Base-by-base conservation (phyloP, 2,329 filamentous ascomycete species). In the Stagonosporopsis vannaccii region DNA sequence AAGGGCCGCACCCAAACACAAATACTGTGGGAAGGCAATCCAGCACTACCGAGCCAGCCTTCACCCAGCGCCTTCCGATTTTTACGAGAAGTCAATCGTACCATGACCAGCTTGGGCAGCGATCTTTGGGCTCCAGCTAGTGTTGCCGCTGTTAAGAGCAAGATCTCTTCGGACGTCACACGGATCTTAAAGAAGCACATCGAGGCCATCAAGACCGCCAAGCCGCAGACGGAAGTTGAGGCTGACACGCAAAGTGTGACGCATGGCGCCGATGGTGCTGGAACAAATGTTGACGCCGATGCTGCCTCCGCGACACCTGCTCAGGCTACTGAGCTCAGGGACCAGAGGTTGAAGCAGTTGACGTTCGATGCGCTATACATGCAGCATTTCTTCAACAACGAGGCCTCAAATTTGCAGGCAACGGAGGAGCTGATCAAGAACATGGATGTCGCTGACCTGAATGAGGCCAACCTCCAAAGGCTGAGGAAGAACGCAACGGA, bases 71-170 rank as follows among this genome's bases (percentile, higher is more conserved):
- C 87, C 0, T 96, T 96, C 70, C 85, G 83, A 57, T 87, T 96
- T 51, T 69, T 97, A 44, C 85, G 86, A 22, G 81, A 81, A 40
- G 70, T 96, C 25, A 84, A 85, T 4, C 77, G 79, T 42, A 80
- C 82, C 5, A 96, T 97, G 91, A 84, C 84, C 3, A 79, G 82
- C 12, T 79, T 84, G 3, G 93, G 93, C 0, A 80, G 85, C 41
- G 94, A 97, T 72, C 75, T 97, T 2, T 98, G 93, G 93, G 92
- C 88, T 49, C 82, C 85, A 2, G 80, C 81, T 2, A 90, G 90
- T 0, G 84, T 93, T 1, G 66, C 67, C 0, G 78, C 80, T 0
- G 68, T 96, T 60, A 95, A 92, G 75, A 70, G 67, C n/a, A 72
- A 80, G 41, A 69, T 92, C 6, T 73, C 79, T 6, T 74, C 76